Conservation (phyloP, 208 protist species). For the Crithidia sp. region DNA sequence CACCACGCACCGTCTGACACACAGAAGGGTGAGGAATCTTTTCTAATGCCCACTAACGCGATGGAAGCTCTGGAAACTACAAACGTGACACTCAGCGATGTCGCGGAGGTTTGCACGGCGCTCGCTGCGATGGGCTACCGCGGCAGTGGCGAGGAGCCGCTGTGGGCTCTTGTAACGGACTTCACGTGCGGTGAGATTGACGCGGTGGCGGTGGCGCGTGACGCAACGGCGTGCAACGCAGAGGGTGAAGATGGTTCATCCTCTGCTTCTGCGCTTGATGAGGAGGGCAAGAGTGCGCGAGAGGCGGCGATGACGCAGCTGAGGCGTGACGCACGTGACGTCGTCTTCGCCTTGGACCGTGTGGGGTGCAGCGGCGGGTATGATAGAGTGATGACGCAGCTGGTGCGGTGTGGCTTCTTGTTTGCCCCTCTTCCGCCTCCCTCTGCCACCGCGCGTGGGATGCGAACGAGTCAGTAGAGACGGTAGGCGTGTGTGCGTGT, state of each 20-base stretch:
- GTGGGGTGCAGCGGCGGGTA: conserved; percentile 46
- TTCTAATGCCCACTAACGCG: background rate
- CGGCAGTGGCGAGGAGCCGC: conserved; percentile 41
- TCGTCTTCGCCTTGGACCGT: conserved; percentile 79
- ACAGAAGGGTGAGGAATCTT: too few relatives aligned
- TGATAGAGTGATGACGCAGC: conserved; percentile 62
- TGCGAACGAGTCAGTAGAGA: conserved; percentile 27
- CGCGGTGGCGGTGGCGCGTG: conserved; percentile 1
- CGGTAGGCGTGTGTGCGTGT: background rate
- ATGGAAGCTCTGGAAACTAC: background rate
- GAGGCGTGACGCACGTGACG: conserved; percentile 45
- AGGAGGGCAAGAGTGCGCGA: background rate
- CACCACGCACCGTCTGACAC: too few relatives aligned
- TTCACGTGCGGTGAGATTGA: conserved; percentile 39
- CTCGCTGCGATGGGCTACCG: conserved; percentile 51
- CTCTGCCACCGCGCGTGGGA: conserved; percentile 38
- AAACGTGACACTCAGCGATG: conserved; percentile 39
- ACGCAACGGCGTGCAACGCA: background rate
- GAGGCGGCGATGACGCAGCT: background rate
- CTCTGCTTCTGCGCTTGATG: background rate
- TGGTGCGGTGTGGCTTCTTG: conserved; percentile 56
- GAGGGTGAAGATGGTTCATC: background rate
- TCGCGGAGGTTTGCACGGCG: conserved; percentile 51
- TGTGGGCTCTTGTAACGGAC: conserved; percentile 51
- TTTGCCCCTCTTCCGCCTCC: conserved; percentile 51